Base-by-base conservation (phyloP, 2,329 filamentous ascomycete genomes). In the Penicillium sp. region DNA sequence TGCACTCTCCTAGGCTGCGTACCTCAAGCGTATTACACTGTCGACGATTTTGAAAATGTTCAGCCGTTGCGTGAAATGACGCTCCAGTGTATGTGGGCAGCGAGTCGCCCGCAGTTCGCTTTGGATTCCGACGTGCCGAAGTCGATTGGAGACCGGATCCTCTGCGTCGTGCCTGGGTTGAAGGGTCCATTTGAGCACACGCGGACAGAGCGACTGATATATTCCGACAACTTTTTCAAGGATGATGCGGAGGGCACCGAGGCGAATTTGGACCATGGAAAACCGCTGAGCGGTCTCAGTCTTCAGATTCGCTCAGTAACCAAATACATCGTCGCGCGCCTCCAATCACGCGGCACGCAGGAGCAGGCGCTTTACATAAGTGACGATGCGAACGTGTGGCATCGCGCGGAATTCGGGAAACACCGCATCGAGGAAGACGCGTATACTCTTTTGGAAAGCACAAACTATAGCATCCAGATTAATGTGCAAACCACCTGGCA, bases 381-480 rank as follows among this genome's bases (percentile, higher is more conserved):
- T 9, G 85, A 89, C 62, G 91, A 99, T 70, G 87, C 90, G 11
- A 79, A 85, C 47, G 86, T 82, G 51, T 99, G 94, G 94, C 91
- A 97, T 71, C 86, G 91, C 49, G 93, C 93, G 55, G 84, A 96
- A 68, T 97, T 99, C 72, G 88, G 85, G 41, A 87, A 89, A 58
- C 91, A 96, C 71, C 90, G 92, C 65, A 82, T 91, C 58, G 88
- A 96, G 70, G 84, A 93, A 69, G 81, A 85, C 64, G 90, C 90
- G 2, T 99, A 97, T 73, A 99, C 94, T 0, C 83, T 99, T 44
- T 81, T 99, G 38, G 93, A 97, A 75, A 94, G 92, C 67, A 97
- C 94, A 39, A 93, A 96, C 69, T 97, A 99, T 78, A 97, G 93
- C 77, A 91, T 99, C 64, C 93, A 97, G 74, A 86, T 99, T 51